phyloP scores from a whole-genome alignment of 2,329 filamentous ascomycete genomes.

The Pestalotiopsis fici region DNA sequence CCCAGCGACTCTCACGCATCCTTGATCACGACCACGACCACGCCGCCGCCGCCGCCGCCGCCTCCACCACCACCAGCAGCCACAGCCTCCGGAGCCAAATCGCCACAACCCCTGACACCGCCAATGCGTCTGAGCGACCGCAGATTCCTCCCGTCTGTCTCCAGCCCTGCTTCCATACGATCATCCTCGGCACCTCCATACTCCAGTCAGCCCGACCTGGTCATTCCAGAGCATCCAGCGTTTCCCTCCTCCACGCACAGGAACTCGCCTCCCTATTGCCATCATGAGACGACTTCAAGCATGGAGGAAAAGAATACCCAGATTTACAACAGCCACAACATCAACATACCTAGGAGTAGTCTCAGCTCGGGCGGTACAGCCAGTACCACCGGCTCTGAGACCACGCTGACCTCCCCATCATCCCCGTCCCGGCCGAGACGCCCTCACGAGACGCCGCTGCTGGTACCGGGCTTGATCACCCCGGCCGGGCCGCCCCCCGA shows the following conservation, averaged over 20 bases:
- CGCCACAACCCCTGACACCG: conserved; percentile 36
- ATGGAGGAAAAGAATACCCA: background rate
- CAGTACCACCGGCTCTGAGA: background rate
- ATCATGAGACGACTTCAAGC: conserved; percentile 16
- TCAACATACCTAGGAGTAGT: background rate
- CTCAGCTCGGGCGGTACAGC: background rate
- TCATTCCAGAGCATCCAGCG: conserved; percentile 39
- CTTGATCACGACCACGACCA: conserved; percentile 32
- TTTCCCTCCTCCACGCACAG: conserved; percentile 27
- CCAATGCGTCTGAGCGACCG: conserved; percentile 47
- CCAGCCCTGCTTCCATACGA: conserved; percentile 19
- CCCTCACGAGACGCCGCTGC: conserved; percentile 34
- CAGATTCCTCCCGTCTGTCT: conserved; percentile 39
- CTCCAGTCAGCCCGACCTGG: conserved; percentile 10
- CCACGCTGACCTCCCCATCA: background rate
- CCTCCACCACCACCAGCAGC: conserved; percentile 5
- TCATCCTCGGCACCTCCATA: conserved; percentile 13
- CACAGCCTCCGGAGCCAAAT: conserved; percentile 27
- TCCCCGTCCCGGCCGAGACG: conserved; percentile 32
- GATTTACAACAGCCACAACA: background rate
- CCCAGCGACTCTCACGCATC: conserved; percentile 39
- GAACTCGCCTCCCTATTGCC: conserved; percentile 34
- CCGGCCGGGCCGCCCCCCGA: conserved; percentile 45
- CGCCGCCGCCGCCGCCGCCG: conserved; percentile 19
- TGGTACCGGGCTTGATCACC: conserved; percentile 35